Evolutionary conservation across 169 alveolate genomes (phyloP), one percentile per base, ranked within the genome.

Genomic region (Nephromyces sp.): DNA sequence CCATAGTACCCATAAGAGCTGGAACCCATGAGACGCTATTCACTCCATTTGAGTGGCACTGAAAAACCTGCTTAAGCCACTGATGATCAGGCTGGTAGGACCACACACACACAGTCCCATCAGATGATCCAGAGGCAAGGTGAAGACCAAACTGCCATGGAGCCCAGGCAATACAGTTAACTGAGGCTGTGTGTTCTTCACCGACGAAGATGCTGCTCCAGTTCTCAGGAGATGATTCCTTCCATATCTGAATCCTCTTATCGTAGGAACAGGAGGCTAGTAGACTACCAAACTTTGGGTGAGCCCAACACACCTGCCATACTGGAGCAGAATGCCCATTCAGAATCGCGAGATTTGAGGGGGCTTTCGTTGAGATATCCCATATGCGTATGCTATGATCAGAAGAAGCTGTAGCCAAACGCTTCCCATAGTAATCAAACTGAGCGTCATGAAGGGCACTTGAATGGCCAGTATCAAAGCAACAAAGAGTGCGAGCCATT

Each of bases 231-330:
- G 22, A 15, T 35, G 43, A 74, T 81, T 90, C 93, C 81, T 86
- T 87, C 90, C 93, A 91, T 28, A 92, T 85, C 25, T 79, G 53
- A 28, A 92, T 88, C 25, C 81, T 83, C 72, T 84, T 86, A 80
- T 93, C 98, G 72, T 83, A 89, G 30, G 94, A 89, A 63, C 94
- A 88, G 6, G 95, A 82, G 5, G 93, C 96, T 34, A 93, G 67
- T 4, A 90, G 61, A 34, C 81, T 85, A 6, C 94, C 95, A 68
- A 72, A 92, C 69, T 82, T 86, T 21, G 98, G 98, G 76, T 92
- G 95, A 32, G 95, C 90, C 96, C 96, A 93, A 33, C 89, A 68
- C 24, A 77, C 77, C 81, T 89, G 83, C 93, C 93, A 90, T 34
- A 89, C 92, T 2, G 95, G 94, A 8, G 95, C 94, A 65, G 68